Evolutionary conservation across 352 stramenopile genomes (phyloP), one percentile per base, ranked within the genome.

Genomic region (Phytophthora hybrid): DNA sequence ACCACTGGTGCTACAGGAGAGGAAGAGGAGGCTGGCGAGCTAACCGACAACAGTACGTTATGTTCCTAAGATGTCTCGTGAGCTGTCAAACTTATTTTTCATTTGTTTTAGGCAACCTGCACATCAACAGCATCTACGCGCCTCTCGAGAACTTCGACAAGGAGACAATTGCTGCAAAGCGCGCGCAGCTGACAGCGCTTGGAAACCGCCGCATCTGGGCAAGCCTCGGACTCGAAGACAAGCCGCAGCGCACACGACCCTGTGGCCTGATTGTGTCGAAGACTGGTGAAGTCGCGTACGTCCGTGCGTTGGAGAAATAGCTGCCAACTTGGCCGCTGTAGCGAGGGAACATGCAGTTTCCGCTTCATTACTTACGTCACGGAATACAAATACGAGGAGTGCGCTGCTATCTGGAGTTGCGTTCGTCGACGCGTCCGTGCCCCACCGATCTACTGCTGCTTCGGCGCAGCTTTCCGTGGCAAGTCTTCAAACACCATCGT

Each of bases 201-300:
- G 87, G 84, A 34, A 96, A 95, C 39, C 86, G 87, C 13, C 84
- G 89, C 19, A 94, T 96, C 46, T 96, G 89, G 89, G 85, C 89
- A 49, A 96, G 87, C 58, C 79, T 96, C 11, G 89, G 89, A n/a
- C 70, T 96, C 5, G 84, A 95, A 67, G 89, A 96, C 63, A 93
- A 94, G 62, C 70, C 75, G 4, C 82, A 88, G 53, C 79, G 84
- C 5, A 82, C 81, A 16, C 83, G 85, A 4, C 55, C 73, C 13
- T 90, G 79, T 51, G 89, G 88, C 4, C 72, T 94, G 37, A 84
- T 96, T 41, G 80, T 94, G 13, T 91, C 87, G 1, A 92, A 91
- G 56, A 74, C 87, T 6, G 89, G 89, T 11, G 89, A 96, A 60
- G 80, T 96, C 26, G 77, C 79, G 41, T 90, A 91, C 71, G 87